Evolutionary conservation across 2,329 filamentous ascomycete species (phyloP), one percentile per base, ranked within the genome.

Genomic region (Aphanocladium album): DNA sequence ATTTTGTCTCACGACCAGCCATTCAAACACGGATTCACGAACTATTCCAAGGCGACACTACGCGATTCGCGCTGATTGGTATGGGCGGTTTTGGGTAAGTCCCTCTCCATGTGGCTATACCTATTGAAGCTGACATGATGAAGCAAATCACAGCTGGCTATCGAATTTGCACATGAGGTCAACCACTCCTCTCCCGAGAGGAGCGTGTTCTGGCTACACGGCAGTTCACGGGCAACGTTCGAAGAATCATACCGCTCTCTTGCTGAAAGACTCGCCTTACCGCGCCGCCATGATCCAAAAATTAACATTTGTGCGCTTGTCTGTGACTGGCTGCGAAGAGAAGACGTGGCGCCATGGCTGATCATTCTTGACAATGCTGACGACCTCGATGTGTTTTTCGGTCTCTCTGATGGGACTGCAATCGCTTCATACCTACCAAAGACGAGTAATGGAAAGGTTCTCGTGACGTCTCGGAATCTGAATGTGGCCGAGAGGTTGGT

Each of bases 351-450:
- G n/a, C 51, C 56, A 3, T 66, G 63, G 66, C 45, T 67, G 16
- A 64, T 67, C 21, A 51, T 67, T 1, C 45, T 67, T 8, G 66
- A 66, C 33, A 67, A 67, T 53, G 62, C 61, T 23, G 65, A 67
- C 23, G 59, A 66, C 12, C 45, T 21, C 0, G 52, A 60, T 5
- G 37, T 51, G 4, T 60, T 66, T 43, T 63, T 66, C 21, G 51
- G 35, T 27, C 25, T 8, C 8, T 6, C 3, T 21, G 53, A 62
- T 12, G 19, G 21, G 51, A 23, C 35, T 56, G 57, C 52, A n/a
- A 39, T 65, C n/a, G 60, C 62, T 1, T 64, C 60, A 8, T 67
- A 64, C 54, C 25, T 67, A 5, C 66, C 63, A 1, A 62, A 65
- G 39, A 33, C 43, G n/a, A 35, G 23, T 2, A 61, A 63, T 8